These are phyloP conservation scores for Boletus subcaerulescens DNA, from an alignment of 768 basidiomycete genomes.

Conservation along the genomic window DNA sequence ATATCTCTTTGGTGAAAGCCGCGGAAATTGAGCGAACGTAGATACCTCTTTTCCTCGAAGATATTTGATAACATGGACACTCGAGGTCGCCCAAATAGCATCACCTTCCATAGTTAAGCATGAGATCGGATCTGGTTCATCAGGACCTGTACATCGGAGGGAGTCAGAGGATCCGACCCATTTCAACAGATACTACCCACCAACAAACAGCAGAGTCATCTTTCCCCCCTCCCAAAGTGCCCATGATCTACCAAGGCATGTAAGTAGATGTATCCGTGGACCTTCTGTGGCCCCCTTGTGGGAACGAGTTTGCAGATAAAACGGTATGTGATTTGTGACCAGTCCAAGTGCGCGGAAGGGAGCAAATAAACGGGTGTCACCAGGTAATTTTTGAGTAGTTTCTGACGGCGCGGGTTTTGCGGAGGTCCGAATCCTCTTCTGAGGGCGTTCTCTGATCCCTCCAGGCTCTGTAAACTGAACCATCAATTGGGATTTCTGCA, in stretches of 20 bases:
- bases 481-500: constrained; percentile 15
- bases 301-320: constrained; percentile 80
- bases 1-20: constrained; percentile 4
- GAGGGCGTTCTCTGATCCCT: constrained; percentile 18
- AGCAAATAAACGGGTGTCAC: constrained; percentile 60
- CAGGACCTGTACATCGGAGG: constrained; percentile 60
- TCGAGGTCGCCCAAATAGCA: constrained; percentile 78
- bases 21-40: neutral
- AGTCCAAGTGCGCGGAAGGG: constrained; percentile 96
- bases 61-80: constrained; percentile 70
- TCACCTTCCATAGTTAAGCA: constrained; percentile 82
- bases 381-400: neutral
- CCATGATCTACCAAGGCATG: constrained; percentile 88
- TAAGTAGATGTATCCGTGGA: constrained; percentile 79
- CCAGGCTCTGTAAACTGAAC: constrained; percentile 13
- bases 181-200: constrained; percentile 44
- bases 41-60: constrained; percentile 83
- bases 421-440: constrained; percentile 22
- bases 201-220: constrained; percentile 90
- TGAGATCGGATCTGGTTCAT: constrained; percentile 68
- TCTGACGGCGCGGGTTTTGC: neutral
- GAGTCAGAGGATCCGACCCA: neutral
- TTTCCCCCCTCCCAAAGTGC: constrained; percentile 95
- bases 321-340: constrained; percentile 87
- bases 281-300: constrained; percentile 83